A percentile compares a stretch with the other conserved stretches of the same genome.
Conservation (phyloP, 2,329 filamentous ascomycete species). For the Botrytis fragariae region DNA sequence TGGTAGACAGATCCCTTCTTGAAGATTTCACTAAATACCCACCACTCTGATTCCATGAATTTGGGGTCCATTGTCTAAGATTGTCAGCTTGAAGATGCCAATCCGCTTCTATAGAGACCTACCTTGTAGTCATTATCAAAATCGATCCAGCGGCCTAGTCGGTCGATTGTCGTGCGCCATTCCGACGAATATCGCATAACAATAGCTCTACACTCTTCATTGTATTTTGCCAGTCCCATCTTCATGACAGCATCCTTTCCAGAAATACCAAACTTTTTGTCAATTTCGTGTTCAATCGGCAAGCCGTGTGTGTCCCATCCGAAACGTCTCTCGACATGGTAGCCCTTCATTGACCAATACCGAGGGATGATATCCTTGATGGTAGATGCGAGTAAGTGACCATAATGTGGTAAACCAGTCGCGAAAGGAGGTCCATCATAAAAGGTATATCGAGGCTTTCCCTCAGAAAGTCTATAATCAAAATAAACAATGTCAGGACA, state of each 20-base stretch:
- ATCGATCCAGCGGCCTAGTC: conserved; percentile 92
- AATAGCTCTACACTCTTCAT: conserved; percentile 85
- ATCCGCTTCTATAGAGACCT: conserved; percentile 24
- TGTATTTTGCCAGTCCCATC: conserved; percentile 85
- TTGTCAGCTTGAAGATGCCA: conserved; percentile 23
- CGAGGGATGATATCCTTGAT: conserved; percentile 97
- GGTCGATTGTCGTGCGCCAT: conserved; percentile 84
- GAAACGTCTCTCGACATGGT: conserved; percentile 86
- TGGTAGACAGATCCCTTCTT: conserved; percentile 89
- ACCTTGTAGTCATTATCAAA: conserved; percentile 98
- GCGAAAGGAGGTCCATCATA: conserved; percentile 85
- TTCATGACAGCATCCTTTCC: conserved; percentile 83
- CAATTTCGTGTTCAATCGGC: conserved; percentile 95
- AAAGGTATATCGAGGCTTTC: conserved; percentile 84
- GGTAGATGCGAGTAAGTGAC: conserved; percentile 76
- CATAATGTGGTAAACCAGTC: conserved; percentile 66
- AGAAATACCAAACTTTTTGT: conserved; percentile 89
- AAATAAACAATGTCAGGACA: not conserved
- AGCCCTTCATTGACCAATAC: conserved; percentile 97
- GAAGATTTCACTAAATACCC: conserved; percentile 92
- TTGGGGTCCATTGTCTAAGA: conserved; percentile 81
- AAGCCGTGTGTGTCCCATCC: conserved; percentile 96
- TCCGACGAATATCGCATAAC: conserved; percentile 88
- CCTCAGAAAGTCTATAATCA: conserved; percentile 63
- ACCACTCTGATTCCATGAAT: conserved; percentile 97